phyloP scores from a whole-genome alignment of 2,329 filamentous ascomycete species.

The Hypoxylon sp. region DNA sequence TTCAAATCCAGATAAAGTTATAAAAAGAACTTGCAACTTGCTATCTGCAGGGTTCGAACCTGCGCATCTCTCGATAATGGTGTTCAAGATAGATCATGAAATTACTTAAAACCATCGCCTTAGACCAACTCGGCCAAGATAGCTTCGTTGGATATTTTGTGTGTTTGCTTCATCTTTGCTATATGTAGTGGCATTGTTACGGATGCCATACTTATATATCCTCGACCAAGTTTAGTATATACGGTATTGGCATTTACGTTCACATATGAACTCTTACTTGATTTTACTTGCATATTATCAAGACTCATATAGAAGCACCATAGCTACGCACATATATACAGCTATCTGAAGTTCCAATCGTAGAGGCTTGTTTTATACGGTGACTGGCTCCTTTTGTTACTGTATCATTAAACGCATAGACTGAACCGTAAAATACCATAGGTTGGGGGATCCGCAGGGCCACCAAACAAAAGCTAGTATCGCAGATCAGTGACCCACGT shows the following conservation, averaged over 20 bases:
- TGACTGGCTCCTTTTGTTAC: neutral
- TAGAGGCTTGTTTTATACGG: neutral
- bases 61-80: conserved; percentile 47
- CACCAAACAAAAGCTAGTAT: conserved; percentile 35
- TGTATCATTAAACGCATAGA: neutral
- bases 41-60: conserved; percentile 46
- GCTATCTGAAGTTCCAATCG: neutral
- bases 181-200: neutral
- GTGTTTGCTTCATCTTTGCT: neutral
- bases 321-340: neutral
- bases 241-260: too few species aligned
- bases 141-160: neutral
- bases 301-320: neutral
- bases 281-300: neutral
- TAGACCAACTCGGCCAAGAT: conserved; percentile 31
- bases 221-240: neutral
- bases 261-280: neutral
- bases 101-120: conserved; percentile 44
- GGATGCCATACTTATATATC: too few species aligned
- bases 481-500: conserved; percentile 42
- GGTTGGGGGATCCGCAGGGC: conserved; percentile 10
- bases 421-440: conserved; percentile 10
- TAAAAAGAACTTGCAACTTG: conserved; percentile 8
- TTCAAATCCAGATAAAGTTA: neutral
- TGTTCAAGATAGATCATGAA: conserved; percentile 38